phyloP scores from a whole-genome alignment of 805 yeast genomes.

The Clavispora fructus region DNA sequence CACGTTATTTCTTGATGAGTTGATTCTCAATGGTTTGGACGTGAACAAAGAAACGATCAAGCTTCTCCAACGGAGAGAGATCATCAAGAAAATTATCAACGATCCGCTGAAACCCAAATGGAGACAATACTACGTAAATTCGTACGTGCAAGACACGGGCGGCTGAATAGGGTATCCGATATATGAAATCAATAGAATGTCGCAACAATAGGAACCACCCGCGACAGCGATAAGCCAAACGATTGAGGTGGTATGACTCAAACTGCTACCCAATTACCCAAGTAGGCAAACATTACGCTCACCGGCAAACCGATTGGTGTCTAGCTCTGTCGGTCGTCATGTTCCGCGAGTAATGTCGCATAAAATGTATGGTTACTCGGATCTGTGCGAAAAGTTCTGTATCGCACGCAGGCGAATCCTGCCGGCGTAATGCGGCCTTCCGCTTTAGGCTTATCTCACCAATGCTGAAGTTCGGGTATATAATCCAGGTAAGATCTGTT shows the following conservation, averaged over 20 bases:
- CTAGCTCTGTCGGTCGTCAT: too few relatives aligned
- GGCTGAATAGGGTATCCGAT: too few relatives aligned
- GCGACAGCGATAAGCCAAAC: too few relatives aligned
- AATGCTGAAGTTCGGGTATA: neutral
- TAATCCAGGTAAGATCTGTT: neutral
- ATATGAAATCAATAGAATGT: too few relatives aligned
- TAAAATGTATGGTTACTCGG: neutral
- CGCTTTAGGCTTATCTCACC: neutral
- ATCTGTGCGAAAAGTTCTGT: neutral
- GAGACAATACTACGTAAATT: conserved; percentile 33
- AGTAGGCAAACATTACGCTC: too few relatives aligned
- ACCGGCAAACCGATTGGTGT: too few relatives aligned
- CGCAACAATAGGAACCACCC: too few relatives aligned
- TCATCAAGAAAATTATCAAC: conserved; percentile 15
- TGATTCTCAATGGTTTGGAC: conserved; percentile 31
- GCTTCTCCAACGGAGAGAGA: conserved; percentile 13
- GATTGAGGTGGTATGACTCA: too few relatives aligned
- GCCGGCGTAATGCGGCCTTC: neutral
- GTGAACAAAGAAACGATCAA: conserved; percentile 25
- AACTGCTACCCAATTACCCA: too few relatives aligned
- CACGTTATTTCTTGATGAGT: conserved; percentile 13
- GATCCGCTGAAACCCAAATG: conserved; percentile 26
- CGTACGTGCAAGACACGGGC: conserved; percentile 13
- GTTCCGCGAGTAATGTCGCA: neutral
- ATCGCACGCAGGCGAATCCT: neutral